These are phyloP conservation scores for Noccaea caerulescens DNA, from an alignment of 345 rosid species.

Conservation along the genomic window DNA sequence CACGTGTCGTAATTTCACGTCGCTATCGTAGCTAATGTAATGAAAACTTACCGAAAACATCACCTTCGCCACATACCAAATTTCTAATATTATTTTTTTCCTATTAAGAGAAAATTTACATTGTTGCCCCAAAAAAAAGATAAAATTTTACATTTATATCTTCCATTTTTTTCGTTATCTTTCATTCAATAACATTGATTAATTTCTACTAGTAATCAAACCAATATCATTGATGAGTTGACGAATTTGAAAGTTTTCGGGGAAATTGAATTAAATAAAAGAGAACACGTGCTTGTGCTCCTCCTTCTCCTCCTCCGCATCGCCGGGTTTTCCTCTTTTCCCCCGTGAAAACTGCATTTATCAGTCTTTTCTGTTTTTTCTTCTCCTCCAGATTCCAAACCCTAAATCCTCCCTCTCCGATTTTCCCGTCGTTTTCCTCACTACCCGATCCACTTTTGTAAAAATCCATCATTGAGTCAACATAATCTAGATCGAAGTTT, in stretches of 20 bases:
- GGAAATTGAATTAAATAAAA: background rate
- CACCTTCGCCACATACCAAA: conserved; percentile 20
- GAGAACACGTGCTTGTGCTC: conserved; percentile 35
- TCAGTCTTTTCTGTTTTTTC: background rate
- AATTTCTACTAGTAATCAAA: no score
- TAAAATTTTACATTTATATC: no score
- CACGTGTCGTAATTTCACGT: background rate
- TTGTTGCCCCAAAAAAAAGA: no score
- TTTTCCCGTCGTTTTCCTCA: conserved; percentile 7
- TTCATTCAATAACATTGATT: no score
- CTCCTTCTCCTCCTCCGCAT: conserved; percentile 43
- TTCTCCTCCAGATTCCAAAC: conserved; percentile 15
- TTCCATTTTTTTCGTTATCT: no score
- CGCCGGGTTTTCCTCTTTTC: conserved; percentile 50
- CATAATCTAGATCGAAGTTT: conserved; percentile 39
- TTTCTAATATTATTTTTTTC: background rate
- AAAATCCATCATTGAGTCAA: conserved; percentile 13
- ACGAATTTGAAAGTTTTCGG: conserved; percentile 5
- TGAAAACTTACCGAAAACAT: background rate
- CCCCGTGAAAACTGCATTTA: conserved; percentile 40
- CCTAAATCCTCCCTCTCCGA: conserved; percentile 26
- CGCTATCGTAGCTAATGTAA: background rate
- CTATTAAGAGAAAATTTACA: background rate
- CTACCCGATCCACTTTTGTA: conserved; percentile 1
- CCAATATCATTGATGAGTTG: background rate